Percentiles rank a stretch among this genome's conserved stretches.
Evolutionary conservation across 2,329 filamentous ascomycete species (phyloP).

Genomic region (Aspergillus spinulosporus): DNA sequence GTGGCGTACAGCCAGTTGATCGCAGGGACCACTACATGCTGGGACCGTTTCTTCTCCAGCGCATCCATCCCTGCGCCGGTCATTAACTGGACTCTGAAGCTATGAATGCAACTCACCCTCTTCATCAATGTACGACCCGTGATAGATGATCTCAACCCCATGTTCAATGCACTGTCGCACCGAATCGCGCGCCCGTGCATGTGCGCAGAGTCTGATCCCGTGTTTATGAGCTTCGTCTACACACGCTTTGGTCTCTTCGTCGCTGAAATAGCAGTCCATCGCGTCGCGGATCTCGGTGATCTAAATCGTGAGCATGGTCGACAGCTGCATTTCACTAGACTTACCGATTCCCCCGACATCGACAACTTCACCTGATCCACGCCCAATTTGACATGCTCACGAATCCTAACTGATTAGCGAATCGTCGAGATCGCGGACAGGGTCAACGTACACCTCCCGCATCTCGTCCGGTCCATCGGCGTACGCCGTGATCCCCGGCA

Average conservation of each 20-base stretch:
- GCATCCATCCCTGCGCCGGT: slow-evolving; percentile 19
- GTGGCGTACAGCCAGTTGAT: slow-evolving; percentile 49
- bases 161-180: slow-evolving; percentile 47
- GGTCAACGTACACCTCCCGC: slow-evolving; percentile 28
- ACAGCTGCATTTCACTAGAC: neutral
- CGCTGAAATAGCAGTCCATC: slow-evolving; percentile 48
- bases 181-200: slow-evolving; percentile 48
- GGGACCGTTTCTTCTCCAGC: slow-evolving; percentile 41
- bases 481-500: slow-evolving; percentile 45
- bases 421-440: no score
- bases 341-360: slow-evolving; percentile 32
- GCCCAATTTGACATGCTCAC: slow-evolving; percentile 33
- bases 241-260: slow-evolving; percentile 50
- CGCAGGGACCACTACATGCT: slow-evolving; percentile 45
- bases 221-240: slow-evolving; percentile 49
- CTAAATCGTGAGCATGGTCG: neutral
- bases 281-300: slow-evolving; percentile 28
- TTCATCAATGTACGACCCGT: slow-evolving; percentile 49
- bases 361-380: slow-evolving; percentile 48
- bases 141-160: slow-evolving; percentile 52
- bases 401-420: slow-evolving; percentile 24
- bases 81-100: neutral
- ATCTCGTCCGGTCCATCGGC: slow-evolving; percentile 41
- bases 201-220: slow-evolving; percentile 41
- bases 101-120: slow-evolving; percentile 17